Evolutionary conservation across 2,329 filamentous ascomycete genomes (phyloP), one percentile per base, ranked within the genome.

Genomic region (Bipolaris gigantea): DNA sequence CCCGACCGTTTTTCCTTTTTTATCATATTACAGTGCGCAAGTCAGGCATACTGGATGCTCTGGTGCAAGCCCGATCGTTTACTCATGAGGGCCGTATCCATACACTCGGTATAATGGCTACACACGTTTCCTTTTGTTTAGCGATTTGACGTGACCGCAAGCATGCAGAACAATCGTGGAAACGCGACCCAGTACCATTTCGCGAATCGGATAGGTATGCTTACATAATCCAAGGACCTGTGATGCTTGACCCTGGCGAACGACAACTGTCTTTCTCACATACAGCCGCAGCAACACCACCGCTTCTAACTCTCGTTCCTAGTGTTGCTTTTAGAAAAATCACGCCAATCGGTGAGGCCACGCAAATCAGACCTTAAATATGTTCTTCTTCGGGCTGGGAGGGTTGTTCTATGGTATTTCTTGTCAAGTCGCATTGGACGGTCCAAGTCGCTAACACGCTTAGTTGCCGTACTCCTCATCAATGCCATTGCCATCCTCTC

Each of bases 401-500:
- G 89, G 86, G 68, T 82, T 94, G 55, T 81, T 94, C 74, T 92
- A 93, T 75, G 84, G 87, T 88, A 76, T 51, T 42, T 16, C 32
- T 30, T 11, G n/a, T 19, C 10, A 44, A 52, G 53, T 38, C 25
- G 30, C 42, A 44, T 42, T 33, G 13, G 39, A 45, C 33, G 39
- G 38, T 46, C 49, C 43, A 55, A 43, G 34, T 48, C 45, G 57
- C 63, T 65, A 44, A 68, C 59, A 57, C 35, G 52, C 35, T 11
- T 69, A 92, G 89, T 93, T 63, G 83, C 86, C 65, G 82, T 96
- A 73, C 90, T 97, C 70, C 84, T 97, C 73, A 87, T 94, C 77
- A 99, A 99, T 77, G 90, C 91, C 63, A 88, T 97, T 72, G 91
- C 92, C 60, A 86, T 97, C 71, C 88, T 97, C 62, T 96, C 91